Base-by-base conservation (phyloP, 2,329 filamentous ascomycete genomes). In the Aphanoascus verrucosus region DNA sequence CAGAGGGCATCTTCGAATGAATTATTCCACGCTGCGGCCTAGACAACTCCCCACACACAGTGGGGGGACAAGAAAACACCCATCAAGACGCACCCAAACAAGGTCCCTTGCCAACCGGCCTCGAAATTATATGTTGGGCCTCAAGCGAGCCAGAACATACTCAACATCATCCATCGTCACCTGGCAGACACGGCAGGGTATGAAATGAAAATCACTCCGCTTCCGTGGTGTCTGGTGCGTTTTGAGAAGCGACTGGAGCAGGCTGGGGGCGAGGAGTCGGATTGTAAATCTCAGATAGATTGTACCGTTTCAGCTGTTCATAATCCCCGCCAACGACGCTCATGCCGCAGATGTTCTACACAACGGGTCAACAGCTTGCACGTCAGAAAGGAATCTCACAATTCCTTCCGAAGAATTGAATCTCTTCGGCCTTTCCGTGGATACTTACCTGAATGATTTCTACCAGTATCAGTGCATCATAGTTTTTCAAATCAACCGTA, bases 291-390 rank as follows among this genome's bases (percentile, higher is more conserved):
- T 84, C 81, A 42, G 79, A 75, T 46, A 84, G 64, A 63, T 84
- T 84, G 66, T 76, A 84, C 53, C 77, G 73, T 66, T 82, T 84
- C 57, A 84, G 69, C 57, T 72, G 67, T 52, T 84, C 80, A 59
- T 77, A 84, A 57, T 81, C 77, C 50, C 72, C 67, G 17, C 74
- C 76, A 3, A 83, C 77, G 7, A 84, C 79, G 58, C 79, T 82
- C 74, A 84, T 81, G 17, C 81, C 81, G 56, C 80, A 75, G 8
- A 83, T 66, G 59, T 82, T 82, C 80, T 83, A 59, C 41, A 40
- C 48, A 52, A 40, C 44, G n/a, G 23, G 48, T 54, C 20, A 57
- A 52, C 14, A 49, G 54, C 23, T 42, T 35, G 40, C 28, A 48
- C 46, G 45, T 50, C 17, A 15, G 15, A 40, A 32, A 40, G 37